These are phyloP conservation scores for Halteria grandinella DNA, from an alignment of 73 alveolate genomes.

Conservation along the genomic window DNA sequence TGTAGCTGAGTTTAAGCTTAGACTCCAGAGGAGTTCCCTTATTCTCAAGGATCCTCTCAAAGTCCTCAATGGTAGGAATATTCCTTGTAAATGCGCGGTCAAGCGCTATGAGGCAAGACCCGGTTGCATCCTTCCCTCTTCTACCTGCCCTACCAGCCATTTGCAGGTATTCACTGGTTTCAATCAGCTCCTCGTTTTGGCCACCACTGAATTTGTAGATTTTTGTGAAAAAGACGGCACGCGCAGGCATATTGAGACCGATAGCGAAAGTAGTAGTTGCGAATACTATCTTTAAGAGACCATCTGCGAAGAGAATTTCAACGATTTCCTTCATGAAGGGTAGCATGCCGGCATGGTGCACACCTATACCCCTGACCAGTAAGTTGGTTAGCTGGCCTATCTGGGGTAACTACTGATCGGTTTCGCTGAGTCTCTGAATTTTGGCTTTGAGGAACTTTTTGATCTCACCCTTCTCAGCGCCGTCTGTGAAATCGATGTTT, in stretches of 20 bases:
- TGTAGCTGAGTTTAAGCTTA: conserved; percentile 77
- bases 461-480: conserved; percentile 71
- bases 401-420: conserved; percentile 88
- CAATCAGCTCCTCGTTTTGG: conserved; percentile 55
- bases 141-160: conserved; percentile 99
- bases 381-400: conserved; percentile 74
- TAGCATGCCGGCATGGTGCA: conserved; percentile 96
- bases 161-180: conserved; percentile 94
- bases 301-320: conserved; percentile 95
- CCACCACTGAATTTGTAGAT: conserved; percentile 89
- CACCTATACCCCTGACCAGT: conserved; percentile 91
- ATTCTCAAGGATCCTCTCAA: conserved; percentile 63
- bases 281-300: conserved; percentile 92
- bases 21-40: conserved; percentile 67
- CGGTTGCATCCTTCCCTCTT: conserved; percentile 96
- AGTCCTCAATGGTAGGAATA: conserved; percentile 54
- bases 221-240: conserved; percentile 95
- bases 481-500: conserved; percentile 53
- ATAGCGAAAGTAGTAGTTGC: conserved; percentile 99
- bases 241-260: conserved; percentile 99
- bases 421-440: conserved; percentile 72
- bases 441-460: conserved; percentile 76
- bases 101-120: conserved; percentile 83
- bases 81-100: conserved; percentile 40
- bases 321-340: conserved; percentile 96